Percentiles rank a stretch among this genome's conserved stretches.
phyloP scores from a whole-genome alignment of 345 rosid genomes.

The Gossypium mustelinum region DNA sequence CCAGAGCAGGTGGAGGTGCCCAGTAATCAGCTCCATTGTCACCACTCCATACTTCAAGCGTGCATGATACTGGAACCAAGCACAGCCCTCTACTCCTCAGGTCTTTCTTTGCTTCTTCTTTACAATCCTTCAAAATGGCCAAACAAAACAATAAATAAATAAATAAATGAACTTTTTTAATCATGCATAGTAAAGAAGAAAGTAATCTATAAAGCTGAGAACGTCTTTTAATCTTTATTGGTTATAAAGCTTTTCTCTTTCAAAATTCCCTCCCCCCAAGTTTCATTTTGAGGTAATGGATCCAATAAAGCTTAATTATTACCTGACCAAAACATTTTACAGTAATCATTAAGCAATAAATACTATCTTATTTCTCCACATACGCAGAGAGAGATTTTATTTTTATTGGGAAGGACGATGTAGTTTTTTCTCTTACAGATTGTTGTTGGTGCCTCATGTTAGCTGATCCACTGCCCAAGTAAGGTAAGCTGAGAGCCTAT shows the following conservation, averaged over 20 bases:
- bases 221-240: slow-evolving; percentile 29
- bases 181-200: slow-evolving; percentile 3
- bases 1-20: slow-evolving; percentile 83
- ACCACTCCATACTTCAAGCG: slow-evolving; percentile 75
- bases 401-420: slow-evolving; percentile 7
- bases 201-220: slow-evolving; percentile 39
- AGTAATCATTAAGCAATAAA: slow-evolving; percentile 30
- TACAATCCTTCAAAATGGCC: slow-evolving; percentile 26
- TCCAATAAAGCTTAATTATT: slow-evolving; percentile 35
- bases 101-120: slow-evolving; percentile 54
- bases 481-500: slow-evolving; percentile 96
- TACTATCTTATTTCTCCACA: slow-evolving; percentile 3
- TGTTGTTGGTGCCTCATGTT: slow-evolving; percentile 59
- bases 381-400: neutral
- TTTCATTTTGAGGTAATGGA: slow-evolving; percentile 27
- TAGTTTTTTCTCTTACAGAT: slow-evolving; percentile 48
- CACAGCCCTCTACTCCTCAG: slow-evolving; percentile 93
- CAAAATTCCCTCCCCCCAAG: slow-evolving; percentile 12
- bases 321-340: slow-evolving; percentile 50
- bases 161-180: too few relatives aligned
- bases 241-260: slow-evolving; percentile 16
- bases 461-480: slow-evolving; percentile 72
- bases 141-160: neutral
- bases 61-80: slow-evolving; percentile 88
- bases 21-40: slow-evolving; percentile 93